Base-by-base conservation (phyloP, 805 yeast species). In the Schwanniomyces yamadae region DNA sequence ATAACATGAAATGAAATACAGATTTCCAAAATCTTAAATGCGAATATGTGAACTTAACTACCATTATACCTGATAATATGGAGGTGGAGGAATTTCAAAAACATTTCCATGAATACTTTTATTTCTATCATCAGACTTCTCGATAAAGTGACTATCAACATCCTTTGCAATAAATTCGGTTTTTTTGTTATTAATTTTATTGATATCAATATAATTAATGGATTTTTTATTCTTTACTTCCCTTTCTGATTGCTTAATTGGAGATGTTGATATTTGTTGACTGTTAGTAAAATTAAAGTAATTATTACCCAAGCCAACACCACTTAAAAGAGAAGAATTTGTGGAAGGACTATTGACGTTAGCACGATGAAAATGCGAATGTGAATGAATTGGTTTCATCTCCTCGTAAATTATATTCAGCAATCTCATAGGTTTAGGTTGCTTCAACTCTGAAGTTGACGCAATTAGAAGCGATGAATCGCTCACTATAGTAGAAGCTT, bases 241-340 rank as follows among this genome's bases (percentile, higher is more conserved):
- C 11, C 23, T 24, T 9, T 32, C 43, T 23, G 32, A 28, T 12
- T 32, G 39, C 7, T 31, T 42, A 35, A 57, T 57, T 12, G 63
- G 71, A 26, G 66, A 56, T 4, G 58, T 54, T 9, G 55, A 46
- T 21, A 47, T 44, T 15, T 50, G 54, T 21, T 36, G 48, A 12
- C 52, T 42, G 13, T 49, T 42, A 33, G 57, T 46, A 32, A 65
- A 58, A 31, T 57, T 54, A 44, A 63, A 60, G 40, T 57, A 61
- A 28, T 59, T 55, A 42, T 59, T 65, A 5, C 73, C 71, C 32
- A 68, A 52, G 2, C 73, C 73, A 10, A 67, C 63, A 6, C 63
- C 62, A 25, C 59, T 44, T 54, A 32, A 44, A 27, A 40, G 30
- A 15, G 42, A 35, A 13, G 43, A 40, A 20, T 40, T 40, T 14